Evolutionary conservation across 108 stramenopile species (phyloP).

Genomic region (Cylindrotheca fusiformis): DNA sequence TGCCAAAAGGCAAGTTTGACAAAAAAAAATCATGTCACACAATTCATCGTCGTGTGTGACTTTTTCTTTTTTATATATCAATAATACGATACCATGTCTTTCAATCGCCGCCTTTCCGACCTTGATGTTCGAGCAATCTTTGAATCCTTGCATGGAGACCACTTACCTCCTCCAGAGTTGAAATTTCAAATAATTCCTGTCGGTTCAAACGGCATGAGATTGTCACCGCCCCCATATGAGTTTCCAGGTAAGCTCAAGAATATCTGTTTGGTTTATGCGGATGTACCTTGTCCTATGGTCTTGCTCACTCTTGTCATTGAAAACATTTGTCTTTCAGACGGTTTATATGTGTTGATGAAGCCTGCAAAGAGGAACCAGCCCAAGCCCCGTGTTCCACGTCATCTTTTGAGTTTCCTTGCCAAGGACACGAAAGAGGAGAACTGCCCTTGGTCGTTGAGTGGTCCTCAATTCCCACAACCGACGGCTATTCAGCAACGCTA

Average conservation of each 20-base stretch:
- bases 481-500: constrained; percentile 78
- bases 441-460: constrained; percentile 65
- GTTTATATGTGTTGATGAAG: constrained; percentile 66
- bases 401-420: constrained; percentile 37
- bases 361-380: constrained; percentile 38
- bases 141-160: constrained; percentile 46
- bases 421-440: constrained; percentile 24
- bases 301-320: no score
- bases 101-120: constrained; percentile 52
- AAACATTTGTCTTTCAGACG: constrained; percentile 60
- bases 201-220: constrained; percentile 46
- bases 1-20: no score
- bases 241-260: constrained; percentile 52
- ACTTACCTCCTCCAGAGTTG: constrained; percentile 47
- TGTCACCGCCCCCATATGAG: constrained; percentile 71
- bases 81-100: constrained; percentile 12
- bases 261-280: constrained; percentile 18
- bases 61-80: no score
- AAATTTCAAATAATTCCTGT: constrained; percentile 62
- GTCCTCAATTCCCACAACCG: constrained; percentile 66
- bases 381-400: constrained; percentile 36
- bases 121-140: constrained; percentile 65
- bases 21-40: no score
- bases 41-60: no score
- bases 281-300: no score